Conservation (phyloP, 805 yeast species). For the Nakazawaea anatomiae region DNA sequence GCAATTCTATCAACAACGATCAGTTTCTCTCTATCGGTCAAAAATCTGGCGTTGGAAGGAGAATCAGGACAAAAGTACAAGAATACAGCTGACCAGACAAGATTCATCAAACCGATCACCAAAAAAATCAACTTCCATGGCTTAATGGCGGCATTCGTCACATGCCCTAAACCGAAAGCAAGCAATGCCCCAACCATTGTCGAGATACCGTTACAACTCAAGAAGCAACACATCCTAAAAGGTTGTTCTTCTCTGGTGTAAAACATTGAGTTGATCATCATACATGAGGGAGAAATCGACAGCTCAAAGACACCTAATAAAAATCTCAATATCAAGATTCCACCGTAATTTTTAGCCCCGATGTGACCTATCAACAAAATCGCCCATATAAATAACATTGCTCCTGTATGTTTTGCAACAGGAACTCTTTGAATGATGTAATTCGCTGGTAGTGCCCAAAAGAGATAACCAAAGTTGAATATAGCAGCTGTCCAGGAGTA, state of each 20-base stretch:
- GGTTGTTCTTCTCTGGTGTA: constrained; percentile 30
- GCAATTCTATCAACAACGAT: constrained; percentile 42
- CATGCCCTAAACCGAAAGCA: constrained; percentile 28
- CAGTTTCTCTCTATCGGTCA: constrained; percentile 33
- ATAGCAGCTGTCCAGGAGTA: constrained; percentile 53
- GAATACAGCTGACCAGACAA: constrained; percentile 40
- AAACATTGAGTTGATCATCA: constrained; percentile 28
- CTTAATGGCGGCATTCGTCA: constrained; percentile 16
- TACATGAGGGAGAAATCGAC: constrained; percentile 26
- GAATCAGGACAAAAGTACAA: constrained; percentile 45
- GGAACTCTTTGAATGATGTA: constrained; percentile 29
- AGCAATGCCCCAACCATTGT: constrained; percentile 23
- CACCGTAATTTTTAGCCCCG: constrained; percentile 38
- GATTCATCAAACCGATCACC: constrained; percentile 48
- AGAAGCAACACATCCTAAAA: constrained; percentile 20
- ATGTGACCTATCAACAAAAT: constrained; percentile 40
- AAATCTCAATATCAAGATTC: constrained; percentile 41
- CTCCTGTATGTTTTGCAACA: constrained; percentile 28
- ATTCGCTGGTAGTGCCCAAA: constrained; percentile 47
- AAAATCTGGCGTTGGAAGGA: constrained; percentile 31
- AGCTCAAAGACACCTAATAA: constrained; percentile 40
- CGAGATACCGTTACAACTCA: constrained; percentile 20
- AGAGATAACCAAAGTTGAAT: constrained; percentile 59
- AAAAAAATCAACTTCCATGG: constrained; percentile 63
- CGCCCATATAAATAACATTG: constrained; percentile 40